Evolutionary conservation across 345 rosid genomes (phyloP).

Genomic region (Hibiscus trionum): DNA sequence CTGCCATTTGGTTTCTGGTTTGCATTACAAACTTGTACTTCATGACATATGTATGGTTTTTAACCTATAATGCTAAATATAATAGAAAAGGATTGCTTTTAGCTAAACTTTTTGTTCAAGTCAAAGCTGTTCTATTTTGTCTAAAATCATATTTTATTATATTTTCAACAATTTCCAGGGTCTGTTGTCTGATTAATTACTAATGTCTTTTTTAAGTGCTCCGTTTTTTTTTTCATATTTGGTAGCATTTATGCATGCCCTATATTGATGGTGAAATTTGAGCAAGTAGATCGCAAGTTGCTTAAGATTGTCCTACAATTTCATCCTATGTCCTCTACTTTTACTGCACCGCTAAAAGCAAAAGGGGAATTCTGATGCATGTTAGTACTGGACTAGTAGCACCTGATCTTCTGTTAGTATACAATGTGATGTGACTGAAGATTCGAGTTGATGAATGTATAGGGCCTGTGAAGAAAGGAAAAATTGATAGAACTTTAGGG

Average conservation of each 20-base stretch:
- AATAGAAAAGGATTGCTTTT: background rate
- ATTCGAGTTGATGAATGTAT: background rate
- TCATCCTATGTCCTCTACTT: background rate
- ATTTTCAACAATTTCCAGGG: background rate
- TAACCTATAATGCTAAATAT: background rate
- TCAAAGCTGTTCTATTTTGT: background rate
- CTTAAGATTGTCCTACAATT: background rate
- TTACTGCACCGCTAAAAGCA: background rate
- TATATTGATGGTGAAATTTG: background rate
- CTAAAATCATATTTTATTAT: background rate
- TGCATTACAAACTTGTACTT: constrained; percentile 1
- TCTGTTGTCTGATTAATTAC: background rate
- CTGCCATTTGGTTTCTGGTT: background rate
- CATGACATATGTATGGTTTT: background rate
- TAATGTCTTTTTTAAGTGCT: background rate
- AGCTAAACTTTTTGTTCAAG: background rate
- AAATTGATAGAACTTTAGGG: background rate
- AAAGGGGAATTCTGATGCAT: background rate
- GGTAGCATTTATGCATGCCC: background rate
- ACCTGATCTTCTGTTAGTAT: background rate
- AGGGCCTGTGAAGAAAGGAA: background rate
- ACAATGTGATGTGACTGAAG: background rate
- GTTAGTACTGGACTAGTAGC: background rate
- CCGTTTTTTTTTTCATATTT: background rate
- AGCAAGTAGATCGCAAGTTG: constrained; percentile 1